phyloP scores from a whole-genome alignment of 2,329 filamentous ascomycete species.

The Verticillium albo-atrum region DNA sequence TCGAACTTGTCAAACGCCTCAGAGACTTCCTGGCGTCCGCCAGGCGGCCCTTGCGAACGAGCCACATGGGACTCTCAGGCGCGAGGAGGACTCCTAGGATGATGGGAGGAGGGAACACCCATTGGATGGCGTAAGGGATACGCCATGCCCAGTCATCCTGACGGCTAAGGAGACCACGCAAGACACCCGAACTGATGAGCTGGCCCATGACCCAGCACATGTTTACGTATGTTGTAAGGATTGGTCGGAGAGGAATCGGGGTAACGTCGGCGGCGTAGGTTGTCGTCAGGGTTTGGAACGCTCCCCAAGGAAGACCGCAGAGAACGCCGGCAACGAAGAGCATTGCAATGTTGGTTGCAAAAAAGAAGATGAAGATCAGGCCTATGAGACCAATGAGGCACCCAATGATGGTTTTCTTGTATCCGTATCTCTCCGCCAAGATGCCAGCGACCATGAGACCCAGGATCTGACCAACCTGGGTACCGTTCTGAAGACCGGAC shows the following conservation, averaged over 20 bases:
- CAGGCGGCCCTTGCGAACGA: conserved; percentile 28
- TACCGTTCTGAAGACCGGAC: neutral
- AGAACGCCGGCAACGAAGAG: conserved; percentile 29
- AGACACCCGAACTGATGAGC: conserved; percentile 37
- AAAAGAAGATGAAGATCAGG: conserved; percentile 33
- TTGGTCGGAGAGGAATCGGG: conserved; percentile 38
- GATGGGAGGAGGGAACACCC: conserved; percentile 30
- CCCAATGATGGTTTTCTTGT: conserved; percentile 32
- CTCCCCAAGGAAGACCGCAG: conserved; percentile 26
- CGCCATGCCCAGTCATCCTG: conserved; percentile 29
- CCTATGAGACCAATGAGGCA: conserved; percentile 26
- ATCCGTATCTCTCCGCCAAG: conserved; percentile 30
- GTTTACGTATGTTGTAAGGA: conserved; percentile 43
- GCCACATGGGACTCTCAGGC: conserved; percentile 38
- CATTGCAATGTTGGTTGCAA: conserved; percentile 25
- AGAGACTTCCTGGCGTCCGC: conserved; percentile 26
- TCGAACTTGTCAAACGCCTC: conserved; percentile 16
- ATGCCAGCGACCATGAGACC: conserved; percentile 37
- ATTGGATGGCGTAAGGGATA: conserved; percentile 35
- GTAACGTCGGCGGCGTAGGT: conserved; percentile 35
- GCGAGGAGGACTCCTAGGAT: conserved; percentile 20
- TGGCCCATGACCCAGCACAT: conserved; percentile 47
- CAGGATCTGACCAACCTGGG: conserved; percentile 24
- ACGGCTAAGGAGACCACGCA: conserved; percentile 31
- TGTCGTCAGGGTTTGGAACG: conserved; percentile 29